Percentiles rank a stretch among this genome's conserved stretches.
phyloP scores from a whole-genome alignment of 148 eudicot species.

The Heliosperma pusillum region DNA sequence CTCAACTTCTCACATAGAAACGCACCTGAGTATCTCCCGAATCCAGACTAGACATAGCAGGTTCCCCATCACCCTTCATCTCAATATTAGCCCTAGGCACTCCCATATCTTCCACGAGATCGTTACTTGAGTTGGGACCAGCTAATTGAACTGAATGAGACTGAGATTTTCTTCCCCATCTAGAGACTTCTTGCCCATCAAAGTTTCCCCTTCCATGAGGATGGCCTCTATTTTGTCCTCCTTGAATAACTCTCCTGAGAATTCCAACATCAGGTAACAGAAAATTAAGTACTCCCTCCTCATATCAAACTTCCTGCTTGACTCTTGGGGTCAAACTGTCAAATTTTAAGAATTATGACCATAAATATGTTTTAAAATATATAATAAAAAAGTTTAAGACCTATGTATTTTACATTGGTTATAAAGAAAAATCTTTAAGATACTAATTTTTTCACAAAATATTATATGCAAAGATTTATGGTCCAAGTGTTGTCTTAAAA shows the following conservation, averaged over 20 bases:
- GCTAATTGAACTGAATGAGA: slow-evolving; percentile 24
- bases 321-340: not conserved
- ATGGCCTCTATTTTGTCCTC: slow-evolving; percentile 42
- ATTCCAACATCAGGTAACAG: slow-evolving; percentile 25
- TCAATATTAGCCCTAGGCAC: slow-evolving; percentile 23
- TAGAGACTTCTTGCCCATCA: slow-evolving; percentile 50
- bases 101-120: slow-evolving; percentile 36
- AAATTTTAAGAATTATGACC: not conserved
- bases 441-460: not conserved
- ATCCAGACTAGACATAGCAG: slow-evolving; percentile 35
- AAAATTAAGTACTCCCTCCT: not conserved
- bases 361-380: no score
- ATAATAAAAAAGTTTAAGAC: not conserved
- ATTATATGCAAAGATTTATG: not conserved
- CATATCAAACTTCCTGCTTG: not conserved
- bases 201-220: slow-evolving; percentile 48
- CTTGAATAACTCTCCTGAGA: slow-evolving; percentile 56
- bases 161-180: slow-evolving; percentile 56
- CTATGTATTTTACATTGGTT: not conserved
- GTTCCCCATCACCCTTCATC: slow-evolving; percentile 40
- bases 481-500: not conserved
- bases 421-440: not conserved
- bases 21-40: slow-evolving; percentile 51
- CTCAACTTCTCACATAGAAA: not conserved
- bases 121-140: slow-evolving; percentile 34